phyloP scores from a whole-genome alignment of 2,329 filamentous ascomycete species.

The Neofusicoccum sp. region DNA sequence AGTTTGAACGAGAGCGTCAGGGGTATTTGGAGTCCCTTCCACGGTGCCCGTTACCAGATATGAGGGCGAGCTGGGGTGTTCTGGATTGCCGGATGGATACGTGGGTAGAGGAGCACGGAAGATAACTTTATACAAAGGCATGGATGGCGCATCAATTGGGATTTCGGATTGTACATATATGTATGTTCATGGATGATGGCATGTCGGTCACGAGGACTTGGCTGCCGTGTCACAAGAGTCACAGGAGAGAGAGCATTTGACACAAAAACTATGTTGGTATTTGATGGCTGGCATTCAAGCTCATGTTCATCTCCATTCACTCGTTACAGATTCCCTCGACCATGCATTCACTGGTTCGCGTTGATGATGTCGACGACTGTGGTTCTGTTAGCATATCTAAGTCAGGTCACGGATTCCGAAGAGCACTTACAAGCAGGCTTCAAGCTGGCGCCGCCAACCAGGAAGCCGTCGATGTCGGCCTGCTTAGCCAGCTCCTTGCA shows the following conservation, averaged over 20 bases:
- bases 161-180: slow-evolving; percentile 12
- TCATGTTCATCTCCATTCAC: slow-evolving; percentile 2
- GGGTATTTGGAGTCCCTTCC: slow-evolving; percentile 64
- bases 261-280: slow-evolving; percentile 6
- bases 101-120: background rate
- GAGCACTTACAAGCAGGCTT: slow-evolving; percentile 98
- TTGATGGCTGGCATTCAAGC: slow-evolving; percentile 1
- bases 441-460: slow-evolving; percentile 92
- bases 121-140: slow-evolving; percentile 2
- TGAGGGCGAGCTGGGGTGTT: background rate
- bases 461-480: slow-evolving; percentile 94
- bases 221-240: background rate
- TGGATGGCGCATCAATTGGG: slow-evolving; percentile 15
- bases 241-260: background rate
- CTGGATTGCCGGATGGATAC: background rate
- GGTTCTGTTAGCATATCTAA: no score
- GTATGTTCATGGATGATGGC: background rate
- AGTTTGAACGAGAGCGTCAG: slow-evolving; percentile 64
- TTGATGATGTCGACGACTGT: slow-evolving; percentile 73
- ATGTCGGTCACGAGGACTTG: background rate
- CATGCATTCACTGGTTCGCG: slow-evolving; percentile 39
- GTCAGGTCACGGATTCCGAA: no score
- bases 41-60: slow-evolving; percentile 46
- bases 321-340: background rate
- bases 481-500: slow-evolving; percentile 88